These are phyloP conservation scores for Seminavis robusta DNA, from an alignment of 108 stramenopile genomes.

Conservation along the genomic window DNA sequence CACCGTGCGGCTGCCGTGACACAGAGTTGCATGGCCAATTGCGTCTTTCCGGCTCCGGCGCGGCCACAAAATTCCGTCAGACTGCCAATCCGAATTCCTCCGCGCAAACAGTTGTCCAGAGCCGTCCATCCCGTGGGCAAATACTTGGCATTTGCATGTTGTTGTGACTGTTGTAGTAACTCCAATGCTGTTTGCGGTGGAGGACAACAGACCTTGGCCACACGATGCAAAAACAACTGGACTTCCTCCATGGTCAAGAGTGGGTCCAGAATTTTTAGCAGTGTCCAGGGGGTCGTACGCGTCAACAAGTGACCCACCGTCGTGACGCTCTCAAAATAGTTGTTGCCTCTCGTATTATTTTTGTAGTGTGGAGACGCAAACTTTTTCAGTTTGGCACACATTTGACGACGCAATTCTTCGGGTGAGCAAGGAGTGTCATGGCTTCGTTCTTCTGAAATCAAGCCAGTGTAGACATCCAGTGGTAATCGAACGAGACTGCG, in stretches of 20 bases:
- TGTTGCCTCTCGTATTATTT: not conserved
- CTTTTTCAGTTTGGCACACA: slow-evolving; percentile 21
- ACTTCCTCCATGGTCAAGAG: slow-evolving; percentile 60
- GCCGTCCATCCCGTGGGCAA: slow-evolving; percentile 55
- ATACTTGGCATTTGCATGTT: slow-evolving; percentile 3
- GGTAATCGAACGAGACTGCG: slow-evolving; percentile 62
- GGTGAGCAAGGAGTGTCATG: too few relatives aligned
- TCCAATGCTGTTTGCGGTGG: slow-evolving; percentile 28
- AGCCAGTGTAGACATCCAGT: slow-evolving; percentile 46
- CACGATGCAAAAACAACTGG: slow-evolving; percentile 27
- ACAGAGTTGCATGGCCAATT: slow-evolving; percentile 69
- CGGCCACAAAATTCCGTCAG: slow-evolving; percentile 74
- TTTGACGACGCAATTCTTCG: slow-evolving; percentile 25
- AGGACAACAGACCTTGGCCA: slow-evolving; percentile 39
- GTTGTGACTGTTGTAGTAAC: slow-evolving; percentile 11
- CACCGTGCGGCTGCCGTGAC: slow-evolving; percentile 56
- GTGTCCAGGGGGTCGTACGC: slow-evolving; percentile 23
- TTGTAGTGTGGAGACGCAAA: not conserved
- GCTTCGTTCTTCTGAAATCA: not conserved
- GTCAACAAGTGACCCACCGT: slow-evolving; percentile 61
- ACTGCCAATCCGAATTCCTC: slow-evolving; percentile 62
- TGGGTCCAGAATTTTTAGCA: slow-evolving; percentile 69
- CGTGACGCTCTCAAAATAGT: slow-evolving; percentile 15
- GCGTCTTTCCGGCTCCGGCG: slow-evolving; percentile 80
- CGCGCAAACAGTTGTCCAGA: slow-evolving; percentile 47